A percentile compares a stretch with the other conserved stretches of the same genome.
phyloP scores from a whole-genome alignment of 2,329 filamentous ascomycete genomes.

The Chaetomiaceae sp. region DNA sequence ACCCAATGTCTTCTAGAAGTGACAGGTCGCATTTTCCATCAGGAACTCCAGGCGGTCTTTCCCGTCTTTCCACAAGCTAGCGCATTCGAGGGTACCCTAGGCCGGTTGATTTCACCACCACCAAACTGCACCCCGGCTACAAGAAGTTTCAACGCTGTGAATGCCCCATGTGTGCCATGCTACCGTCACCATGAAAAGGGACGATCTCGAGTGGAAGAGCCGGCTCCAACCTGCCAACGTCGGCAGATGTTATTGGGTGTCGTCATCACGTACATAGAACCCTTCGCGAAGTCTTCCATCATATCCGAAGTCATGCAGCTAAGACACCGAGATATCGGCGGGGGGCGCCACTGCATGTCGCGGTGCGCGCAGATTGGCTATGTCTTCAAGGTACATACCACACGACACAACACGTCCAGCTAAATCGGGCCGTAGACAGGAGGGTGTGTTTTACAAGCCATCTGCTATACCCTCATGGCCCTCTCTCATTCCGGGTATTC shows the following conservation, averaged over 20 bases:
- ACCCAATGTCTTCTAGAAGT: conserved; percentile 4
- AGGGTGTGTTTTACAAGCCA: background rate
- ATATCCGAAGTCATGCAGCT: conserved; percentile 17
- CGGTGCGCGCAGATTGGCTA: conserved; percentile 15
- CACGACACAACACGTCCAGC: background rate
- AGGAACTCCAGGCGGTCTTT: background rate
- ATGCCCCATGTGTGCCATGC: background rate
- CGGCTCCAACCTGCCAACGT: conserved; percentile 4
- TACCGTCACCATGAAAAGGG: background rate
- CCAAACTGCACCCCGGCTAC: background rate
- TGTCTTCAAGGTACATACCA: conserved; percentile 1
- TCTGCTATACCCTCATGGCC: background rate
- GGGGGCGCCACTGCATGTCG: conserved; percentile 6
- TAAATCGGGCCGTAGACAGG: background rate
- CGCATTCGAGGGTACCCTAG: conserved; percentile 1
- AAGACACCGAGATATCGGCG: background rate
- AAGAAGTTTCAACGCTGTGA: background rate
- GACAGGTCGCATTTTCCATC: conserved; percentile 11
- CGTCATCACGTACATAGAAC: conserved; percentile 7
- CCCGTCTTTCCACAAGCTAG: conserved; percentile 12
- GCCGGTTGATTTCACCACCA: conserved; percentile 14
- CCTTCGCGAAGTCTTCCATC: conserved; percentile 19
- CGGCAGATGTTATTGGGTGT: conserved; percentile 12
- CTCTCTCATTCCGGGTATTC: conserved; percentile 16
- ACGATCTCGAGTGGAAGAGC: conserved; percentile 2